Evolutionary conservation across 2,329 filamentous ascomycete species (phyloP).

Genomic region (Aureobasidium sp.): DNA sequence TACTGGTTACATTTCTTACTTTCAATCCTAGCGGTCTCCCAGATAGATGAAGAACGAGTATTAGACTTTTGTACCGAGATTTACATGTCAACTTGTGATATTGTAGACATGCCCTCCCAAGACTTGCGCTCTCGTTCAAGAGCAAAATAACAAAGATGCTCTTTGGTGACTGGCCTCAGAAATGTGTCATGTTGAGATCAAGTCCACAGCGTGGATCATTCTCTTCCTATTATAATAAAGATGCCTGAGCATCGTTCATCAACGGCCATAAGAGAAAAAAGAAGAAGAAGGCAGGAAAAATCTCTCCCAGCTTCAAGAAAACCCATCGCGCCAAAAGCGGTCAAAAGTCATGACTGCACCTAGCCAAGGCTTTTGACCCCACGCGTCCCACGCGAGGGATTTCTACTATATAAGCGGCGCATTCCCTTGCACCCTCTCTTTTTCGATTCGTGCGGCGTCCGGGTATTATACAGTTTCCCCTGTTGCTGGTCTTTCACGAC

Average conservation of each 20-base stretch:
- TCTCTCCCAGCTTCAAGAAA: background rate
- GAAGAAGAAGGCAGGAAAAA: background rate
- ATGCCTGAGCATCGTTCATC: conserved; percentile 18
- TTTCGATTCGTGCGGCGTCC: conserved; percentile 30
- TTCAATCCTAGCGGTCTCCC: background rate
- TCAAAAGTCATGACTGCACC: background rate
- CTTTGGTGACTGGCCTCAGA: conserved; percentile 17
- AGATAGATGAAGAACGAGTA: background rate
- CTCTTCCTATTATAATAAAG: conserved; percentile 19
- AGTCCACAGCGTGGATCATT: conserved; percentile 17
- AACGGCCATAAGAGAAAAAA: conserved; percentile 15
- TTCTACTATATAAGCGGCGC: conserved; percentile 11
- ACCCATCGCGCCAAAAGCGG: background rate
- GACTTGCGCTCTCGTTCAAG: background rate
- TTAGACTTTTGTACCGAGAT: background rate
- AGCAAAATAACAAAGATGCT: background rate
- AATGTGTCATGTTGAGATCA: conserved; percentile 18
- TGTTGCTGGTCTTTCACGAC: conserved; percentile 27
- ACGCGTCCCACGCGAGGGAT: background rate
- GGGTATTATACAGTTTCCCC: conserved; percentile 27
- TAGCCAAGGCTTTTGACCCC: background rate
- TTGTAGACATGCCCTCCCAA: background rate
- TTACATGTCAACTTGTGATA: background rate
- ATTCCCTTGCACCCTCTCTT: conserved; percentile 10
- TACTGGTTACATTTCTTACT: background rate